Evolutionary conservation across 345 rosid species (phyloP).

Genomic region (Euphorbia pulcherrima): DNA sequence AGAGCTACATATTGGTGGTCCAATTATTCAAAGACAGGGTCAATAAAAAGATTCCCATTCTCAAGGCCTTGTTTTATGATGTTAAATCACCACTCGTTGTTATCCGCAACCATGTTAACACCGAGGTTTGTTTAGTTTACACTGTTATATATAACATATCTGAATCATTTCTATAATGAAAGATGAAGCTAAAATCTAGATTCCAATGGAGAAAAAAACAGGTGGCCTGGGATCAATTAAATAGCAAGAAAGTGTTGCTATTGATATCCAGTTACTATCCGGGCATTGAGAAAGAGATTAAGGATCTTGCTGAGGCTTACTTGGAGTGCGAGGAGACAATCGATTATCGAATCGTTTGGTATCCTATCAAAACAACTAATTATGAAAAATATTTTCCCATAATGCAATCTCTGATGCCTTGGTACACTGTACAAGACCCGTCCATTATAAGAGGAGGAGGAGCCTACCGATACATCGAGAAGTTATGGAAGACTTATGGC

Average conservation of each 20-base stretch:
- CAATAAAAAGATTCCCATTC: background rate
- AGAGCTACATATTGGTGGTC: background rate
- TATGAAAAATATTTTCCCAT: background rate
- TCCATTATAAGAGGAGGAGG: background rate
- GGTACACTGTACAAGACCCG: background rate
- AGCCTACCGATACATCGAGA: background rate
- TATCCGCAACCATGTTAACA: background rate
- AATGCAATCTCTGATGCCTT: background rate
- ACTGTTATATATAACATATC: background rate
- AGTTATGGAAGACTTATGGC: background rate
- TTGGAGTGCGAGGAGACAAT: background rate
- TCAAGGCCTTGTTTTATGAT: background rate
- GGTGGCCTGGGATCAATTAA: background rate
- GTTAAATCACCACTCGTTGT: background rate
- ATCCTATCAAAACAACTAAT: background rate
- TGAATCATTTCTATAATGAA: too few relatives aligned
- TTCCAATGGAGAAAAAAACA: background rate
- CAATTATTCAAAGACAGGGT: background rate
- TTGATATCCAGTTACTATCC: background rate
- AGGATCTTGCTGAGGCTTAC: background rate
- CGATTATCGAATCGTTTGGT: background rate
- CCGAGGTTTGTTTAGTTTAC: background rate
- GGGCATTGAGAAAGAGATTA: background rate
- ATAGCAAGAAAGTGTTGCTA: background rate
- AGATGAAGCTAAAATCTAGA: background rate